Evolutionary conservation across 495 filamentous ascomycete species (phyloP).

Genomic region (Amniculicola lignicola): DNA sequence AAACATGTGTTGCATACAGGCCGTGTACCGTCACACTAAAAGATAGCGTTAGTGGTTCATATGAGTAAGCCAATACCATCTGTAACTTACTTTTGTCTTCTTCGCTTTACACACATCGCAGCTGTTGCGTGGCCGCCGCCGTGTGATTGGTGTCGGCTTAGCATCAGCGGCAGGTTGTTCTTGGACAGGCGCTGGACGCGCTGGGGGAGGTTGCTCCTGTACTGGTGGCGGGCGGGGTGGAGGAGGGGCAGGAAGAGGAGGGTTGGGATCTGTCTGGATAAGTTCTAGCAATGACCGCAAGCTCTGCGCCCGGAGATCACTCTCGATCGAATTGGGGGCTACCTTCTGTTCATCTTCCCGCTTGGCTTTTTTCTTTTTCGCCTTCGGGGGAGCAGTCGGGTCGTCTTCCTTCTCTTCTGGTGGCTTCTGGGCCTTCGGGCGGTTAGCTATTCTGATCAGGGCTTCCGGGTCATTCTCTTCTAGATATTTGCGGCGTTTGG

Average conservation of each 20-base stretch:
- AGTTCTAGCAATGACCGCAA: constrained; percentile 32
- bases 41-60: background rate
- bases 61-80: background rate
- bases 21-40: constrained; percentile 29
- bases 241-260: constrained; percentile 1
- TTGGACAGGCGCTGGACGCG: background rate
- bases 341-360: constrained; percentile 12
- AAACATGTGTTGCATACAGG: constrained; percentile 27
- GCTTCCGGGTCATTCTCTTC: constrained; percentile 33
- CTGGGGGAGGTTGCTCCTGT: background rate
- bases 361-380: constrained; percentile 26
- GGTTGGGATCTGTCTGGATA: constrained; percentile 26
- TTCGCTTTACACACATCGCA: constrained; percentile 33
- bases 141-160: constrained; percentile 1
- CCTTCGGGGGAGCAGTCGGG: constrained; percentile 7
- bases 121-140: constrained; percentile 9
- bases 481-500: constrained; percentile 27
- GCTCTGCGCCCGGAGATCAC: constrained; percentile 32
- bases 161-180: constrained; percentile 1
- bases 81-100: constrained; percentile 28
- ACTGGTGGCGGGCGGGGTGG: background rate
- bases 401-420: constrained; percentile 8
- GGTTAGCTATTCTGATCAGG: constrained; percentile 24
- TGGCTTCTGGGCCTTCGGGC: constrained; percentile 15
- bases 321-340: constrained; percentile 29